Conservation (phyloP, 1,284 basidiomycete genomes). For the Psilocybe mexicana region DNA sequence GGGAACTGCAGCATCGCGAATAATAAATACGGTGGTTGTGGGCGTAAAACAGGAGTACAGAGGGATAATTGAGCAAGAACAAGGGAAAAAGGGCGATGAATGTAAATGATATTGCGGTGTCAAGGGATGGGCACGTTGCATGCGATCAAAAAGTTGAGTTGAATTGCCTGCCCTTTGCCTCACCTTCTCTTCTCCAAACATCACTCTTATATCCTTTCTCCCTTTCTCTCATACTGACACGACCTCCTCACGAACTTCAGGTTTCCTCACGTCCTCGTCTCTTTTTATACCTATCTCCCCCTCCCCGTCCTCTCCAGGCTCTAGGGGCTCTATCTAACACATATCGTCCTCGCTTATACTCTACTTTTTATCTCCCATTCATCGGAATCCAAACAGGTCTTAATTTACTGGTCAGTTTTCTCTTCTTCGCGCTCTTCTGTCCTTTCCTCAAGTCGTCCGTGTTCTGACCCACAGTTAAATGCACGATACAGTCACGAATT, state of each 20-base stretch:
- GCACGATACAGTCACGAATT: constrained; percentile 59
- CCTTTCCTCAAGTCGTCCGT: constrained; percentile 29
- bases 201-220: constrained; percentile 29
- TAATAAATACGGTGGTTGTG: background rate
- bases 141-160: constrained; percentile 51
- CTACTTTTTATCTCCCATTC: constrained; percentile 44
- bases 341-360: constrained; percentile 33
- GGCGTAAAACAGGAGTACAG: background rate
- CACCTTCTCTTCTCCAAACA: constrained; percentile 48
- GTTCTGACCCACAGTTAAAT: constrained; percentile 48
- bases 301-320: background rate
- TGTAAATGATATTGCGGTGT: no score
- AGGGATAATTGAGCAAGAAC: background rate
- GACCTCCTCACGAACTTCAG: constrained; percentile 36
- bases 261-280: constrained; percentile 45
- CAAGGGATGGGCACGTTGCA: constrained; percentile 64
- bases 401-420: constrained; percentile 62
- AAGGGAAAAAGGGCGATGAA: background rate
- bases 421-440: constrained; percentile 22
- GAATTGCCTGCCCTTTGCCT: constrained; percentile 55
- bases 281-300: constrained; percentile 60
- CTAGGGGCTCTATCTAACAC: constrained; percentile 41
- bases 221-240: constrained; percentile 34
- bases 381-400: constrained; percentile 45
- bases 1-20: background rate